Evolutionary conservation across 768 basidiomycete species (phyloP).

Genomic region (Wakefieldia striispora): DNA sequence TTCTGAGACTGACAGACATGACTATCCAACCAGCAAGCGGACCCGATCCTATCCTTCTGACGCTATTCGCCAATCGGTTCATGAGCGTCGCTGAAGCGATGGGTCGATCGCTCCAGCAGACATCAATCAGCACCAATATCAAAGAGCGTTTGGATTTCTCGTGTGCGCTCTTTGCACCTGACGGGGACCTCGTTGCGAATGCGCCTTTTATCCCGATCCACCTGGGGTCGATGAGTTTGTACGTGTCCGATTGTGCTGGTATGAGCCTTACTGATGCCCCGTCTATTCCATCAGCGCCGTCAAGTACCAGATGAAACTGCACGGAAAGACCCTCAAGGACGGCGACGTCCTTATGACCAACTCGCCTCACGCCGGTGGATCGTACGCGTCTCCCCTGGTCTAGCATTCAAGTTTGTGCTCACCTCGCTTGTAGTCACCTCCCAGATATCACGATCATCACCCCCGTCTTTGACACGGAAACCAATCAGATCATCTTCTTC

Average conservation of each 20-base stretch:
- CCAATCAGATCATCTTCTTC: conserved; percentile 81
- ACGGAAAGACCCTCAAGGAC: conserved; percentile 70
- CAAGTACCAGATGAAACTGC: conserved; percentile 82
- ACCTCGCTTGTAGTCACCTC: conserved; percentile 49
- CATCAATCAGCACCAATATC: conserved; percentile 90
- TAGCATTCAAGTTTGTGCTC: neutral
- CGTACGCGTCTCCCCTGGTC: conserved; percentile 45
- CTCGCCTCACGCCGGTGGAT: conserved; percentile 84
- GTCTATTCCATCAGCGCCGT: conserved; percentile 55
- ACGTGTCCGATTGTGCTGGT: conserved; percentile 32
- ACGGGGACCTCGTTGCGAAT: conserved; percentile 92
- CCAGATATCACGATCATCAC: conserved; percentile 94
- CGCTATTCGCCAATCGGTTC: conserved; percentile 93
- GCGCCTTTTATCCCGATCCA: conserved; percentile 90
- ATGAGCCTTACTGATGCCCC: neutral
- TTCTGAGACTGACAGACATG: conserved; percentile 9
- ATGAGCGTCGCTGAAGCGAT: conserved; percentile 98
- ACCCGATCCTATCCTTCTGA: conserved; percentile 84
- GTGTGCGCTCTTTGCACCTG: conserved; percentile 93
- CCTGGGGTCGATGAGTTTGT: conserved; percentile 90
- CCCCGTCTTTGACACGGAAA: conserved; percentile 73
- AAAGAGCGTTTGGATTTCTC: conserved; percentile 95
- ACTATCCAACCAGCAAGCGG: conserved; percentile 23
- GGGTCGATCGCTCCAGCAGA: conserved; percentile 88
- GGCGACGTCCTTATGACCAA: conserved; percentile 96